Evolutionary conservation across 2,329 filamentous ascomycete species (phyloP).

Genomic region (Paraphaeosphaeria sporulosa): DNA sequence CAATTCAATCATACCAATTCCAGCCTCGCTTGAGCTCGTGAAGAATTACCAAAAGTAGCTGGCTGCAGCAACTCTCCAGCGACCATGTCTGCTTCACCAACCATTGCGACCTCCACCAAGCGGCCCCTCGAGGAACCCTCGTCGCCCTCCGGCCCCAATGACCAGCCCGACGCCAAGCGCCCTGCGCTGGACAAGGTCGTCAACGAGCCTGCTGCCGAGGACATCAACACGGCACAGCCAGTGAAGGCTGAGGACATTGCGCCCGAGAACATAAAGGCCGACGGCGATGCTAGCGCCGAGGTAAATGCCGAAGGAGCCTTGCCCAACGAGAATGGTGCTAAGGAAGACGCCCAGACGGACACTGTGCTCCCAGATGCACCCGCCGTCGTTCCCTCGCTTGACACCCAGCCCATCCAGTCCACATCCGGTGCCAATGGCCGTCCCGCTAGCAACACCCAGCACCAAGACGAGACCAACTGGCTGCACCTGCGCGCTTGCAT

Average conservation of each 20-base stretch:
- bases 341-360: slow-evolving; percentile 71
- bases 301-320: slow-evolving; percentile 31
- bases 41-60: slow-evolving; percentile 36
- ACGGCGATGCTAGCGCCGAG: slow-evolving; percentile 33
- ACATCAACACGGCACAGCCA: slow-evolving; percentile 52
- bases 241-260: slow-evolving; percentile 45
- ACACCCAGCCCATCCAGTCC: slow-evolving; percentile 67
- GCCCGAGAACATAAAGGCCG: slow-evolving; percentile 41
- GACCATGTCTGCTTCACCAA: slow-evolving; percentile 57
- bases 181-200: slow-evolving; percentile 92
- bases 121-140: slow-evolving; percentile 96
- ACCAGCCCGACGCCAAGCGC: slow-evolving; percentile 96
- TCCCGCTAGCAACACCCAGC: slow-evolving; percentile 56
- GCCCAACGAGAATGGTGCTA: slow-evolving; percentile 55
- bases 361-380: slow-evolving; percentile 72
- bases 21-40: slow-evolving; percentile 43
- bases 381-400: slow-evolving; percentile 42
- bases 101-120: slow-evolving; percentile 71
- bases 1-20: slow-evolving; percentile 43
- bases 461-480: slow-evolving; percentile 91
- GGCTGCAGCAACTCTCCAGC: slow-evolving; percentile 33
- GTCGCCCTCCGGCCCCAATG: slow-evolving; percentile 87
- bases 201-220: slow-evolving; percentile 64
- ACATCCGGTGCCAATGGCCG: slow-evolving; percentile 63
- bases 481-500: slow-evolving; percentile 97